Evolutionary conservation across 2,329 filamentous ascomycete species (phyloP).

Genomic region (Colletotrichum siamense): DNA sequence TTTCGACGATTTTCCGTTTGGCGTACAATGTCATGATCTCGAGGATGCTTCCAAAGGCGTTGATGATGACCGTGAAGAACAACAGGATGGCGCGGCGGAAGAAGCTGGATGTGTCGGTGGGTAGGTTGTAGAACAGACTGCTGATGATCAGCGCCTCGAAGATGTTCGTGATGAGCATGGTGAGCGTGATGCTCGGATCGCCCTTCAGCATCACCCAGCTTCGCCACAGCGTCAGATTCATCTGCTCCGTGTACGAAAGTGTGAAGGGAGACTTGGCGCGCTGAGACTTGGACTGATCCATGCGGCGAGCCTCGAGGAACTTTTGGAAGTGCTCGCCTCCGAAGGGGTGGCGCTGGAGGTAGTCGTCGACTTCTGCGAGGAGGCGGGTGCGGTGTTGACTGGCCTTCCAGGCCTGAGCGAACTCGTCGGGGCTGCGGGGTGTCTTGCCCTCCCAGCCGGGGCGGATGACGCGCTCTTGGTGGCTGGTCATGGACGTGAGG

Average conservation of each 20-base stretch:
- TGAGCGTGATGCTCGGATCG: slow-evolving; percentile 43
- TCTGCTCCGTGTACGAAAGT: slow-evolving; percentile 51
- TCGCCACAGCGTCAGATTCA: slow-evolving; percentile 46
- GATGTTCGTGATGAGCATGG: slow-evolving; percentile 47
- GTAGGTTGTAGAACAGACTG: slow-evolving; percentile 54
- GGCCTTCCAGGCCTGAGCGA: slow-evolving; percentile 29
- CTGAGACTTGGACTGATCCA: slow-evolving; percentile 33
- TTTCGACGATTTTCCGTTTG: slow-evolving; percentile 42
- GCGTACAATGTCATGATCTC: slow-evolving; percentile 44
- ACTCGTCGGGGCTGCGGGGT: slow-evolving; percentile 36
- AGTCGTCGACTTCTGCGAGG: slow-evolving; percentile 32
- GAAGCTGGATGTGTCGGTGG: slow-evolving; percentile 47
- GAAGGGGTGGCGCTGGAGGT: slow-evolving; percentile 19
- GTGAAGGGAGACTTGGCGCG: slow-evolving; percentile 54
- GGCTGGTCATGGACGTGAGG: slow-evolving; percentile 62
- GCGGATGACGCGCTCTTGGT: slow-evolving; percentile 28
- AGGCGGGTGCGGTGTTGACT: slow-evolving; percentile 31
- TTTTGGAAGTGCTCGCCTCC: slow-evolving; percentile 4
- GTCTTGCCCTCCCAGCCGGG: slow-evolving; percentile 30
- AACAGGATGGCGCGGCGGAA: slow-evolving; percentile 51
- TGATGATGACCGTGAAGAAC: slow-evolving; percentile 60
- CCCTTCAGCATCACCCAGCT: slow-evolving; percentile 43
- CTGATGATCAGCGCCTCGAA: slow-evolving; percentile 57
- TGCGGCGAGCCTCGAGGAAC: slow-evolving; percentile 5
- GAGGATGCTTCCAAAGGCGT: slow-evolving; percentile 47